Base-by-base conservation (phyloP, 345 rosid genomes). In the Populus nigra region DNA sequence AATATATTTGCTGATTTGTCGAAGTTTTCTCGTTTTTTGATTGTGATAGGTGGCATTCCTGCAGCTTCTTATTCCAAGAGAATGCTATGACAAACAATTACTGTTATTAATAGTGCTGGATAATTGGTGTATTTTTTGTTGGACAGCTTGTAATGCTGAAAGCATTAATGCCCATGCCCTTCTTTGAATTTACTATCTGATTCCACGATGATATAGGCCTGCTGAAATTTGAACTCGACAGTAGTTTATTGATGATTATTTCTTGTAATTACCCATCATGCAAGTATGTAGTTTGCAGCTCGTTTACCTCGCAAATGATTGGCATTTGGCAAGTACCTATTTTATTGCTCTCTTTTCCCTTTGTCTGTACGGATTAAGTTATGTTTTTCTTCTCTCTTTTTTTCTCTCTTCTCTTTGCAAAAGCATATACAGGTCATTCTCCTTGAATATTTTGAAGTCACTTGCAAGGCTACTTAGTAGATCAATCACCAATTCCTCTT, bases 391-490 rank as follows among this genome's bases (percentile, higher is more conserved):
- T 33, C 36, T 4, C 2, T 57, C 2, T 16, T 57, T 15, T 33
- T 65, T 7, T 65, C 69, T 29, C 39, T 41, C n/a, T n/a, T n/a
- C n/a, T 41, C 72, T 8, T 72, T 59, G 85, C 87, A 87, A 16
- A 31, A 82, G 78, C 84, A 77, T 81, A 73, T 81, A 87, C 59
- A 79, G 5, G 71, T 79, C 43, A 41, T 81, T 83, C 84, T 87
- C 83, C 79, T 76, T 83, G 55, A 71, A 87, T 59, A 87, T 76
- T 66, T 85, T 0, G 39, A 85, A 87, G 25, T 85, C 88, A 38
- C 80, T 53, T 76, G 85, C 87, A 31, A 85, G 87, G 73, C 69
- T 47, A 65, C 35, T 49, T 47, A 87, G 36, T 49, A 82, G 41
- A 59, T 72, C 76, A 29, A 77, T 65, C 74, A 85, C 84, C 22